Base-by-base conservation (phyloP, 75 land plant genomes). In the Ceratopteris richardii region DNA sequence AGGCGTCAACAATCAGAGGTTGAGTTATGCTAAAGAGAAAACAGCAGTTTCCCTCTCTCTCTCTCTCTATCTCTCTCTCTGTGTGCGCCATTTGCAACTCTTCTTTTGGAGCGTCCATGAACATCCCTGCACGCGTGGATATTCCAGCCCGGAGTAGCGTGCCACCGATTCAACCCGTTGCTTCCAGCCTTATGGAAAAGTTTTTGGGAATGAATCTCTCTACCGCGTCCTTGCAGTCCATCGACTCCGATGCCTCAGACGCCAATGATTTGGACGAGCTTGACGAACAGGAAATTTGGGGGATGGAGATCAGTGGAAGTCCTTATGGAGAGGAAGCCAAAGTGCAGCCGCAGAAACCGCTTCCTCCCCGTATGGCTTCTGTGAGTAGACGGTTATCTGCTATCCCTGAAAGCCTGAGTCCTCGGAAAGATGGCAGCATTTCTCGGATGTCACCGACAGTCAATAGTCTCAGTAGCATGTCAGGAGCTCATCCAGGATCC, bases 281-380 rank as follows among this genome's bases (percentile, higher is more conserved):
- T 21, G 51, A 48, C 18, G 51, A 48, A 19, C 51, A 48, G 51
- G 51, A 48, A 21, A 48, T 48, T 13, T 48, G 51, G 51, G 51
- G 51, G 18, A 48, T 48, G 20, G 51, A 48, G 51, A 48, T 9
- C 51, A 48, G 18, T 19, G 51, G 6, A 17, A 21, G 19, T 48
- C 9, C 6, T 19, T 17, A 14, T 40, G 13, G 20, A 4, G 51
- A 21, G 21, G 14, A 40, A 9, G 14, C 13, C 51, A 48, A 18
- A 14, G 14, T 40, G 42, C 42, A 40, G 42, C 42, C 14, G 14
- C 42, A 40, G 42, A 4, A 14, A 4, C 18, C 20, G 7, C 51
- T 48, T 19, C 51, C 51, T 48, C 51, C 51, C 9, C 51, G 51
- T 5, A 48, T 48, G 18, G 51, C 11, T 19, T 21, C 19, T 5